phyloP scores from a whole-genome alignment of 352 stramenopile species.

The Globisporangium acanthophoron region DNA sequence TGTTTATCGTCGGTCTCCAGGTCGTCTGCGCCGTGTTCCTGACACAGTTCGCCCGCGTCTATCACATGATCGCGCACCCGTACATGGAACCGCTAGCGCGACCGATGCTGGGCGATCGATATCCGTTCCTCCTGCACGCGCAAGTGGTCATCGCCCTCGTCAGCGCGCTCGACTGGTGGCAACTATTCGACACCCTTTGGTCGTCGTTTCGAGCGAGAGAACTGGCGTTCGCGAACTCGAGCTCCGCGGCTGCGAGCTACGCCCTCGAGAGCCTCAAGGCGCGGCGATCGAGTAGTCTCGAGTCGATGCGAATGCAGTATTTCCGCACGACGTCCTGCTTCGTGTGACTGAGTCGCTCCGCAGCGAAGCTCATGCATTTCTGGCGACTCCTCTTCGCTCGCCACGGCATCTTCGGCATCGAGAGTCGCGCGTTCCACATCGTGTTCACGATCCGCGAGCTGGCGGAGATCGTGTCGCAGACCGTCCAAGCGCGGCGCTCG shows the following conservation, averaged over 20 bases:
- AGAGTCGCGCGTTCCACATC: constrained; percentile 2
- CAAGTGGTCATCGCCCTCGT: not conserved
- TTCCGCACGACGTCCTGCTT: not conserved
- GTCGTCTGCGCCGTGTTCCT: constrained; percentile 7
- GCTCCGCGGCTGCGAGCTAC: not conserved
- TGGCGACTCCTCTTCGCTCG: constrained; percentile 8
- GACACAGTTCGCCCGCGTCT: not conserved
- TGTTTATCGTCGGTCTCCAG: constrained; percentile 2
- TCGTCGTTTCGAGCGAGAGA: constrained; percentile 1
- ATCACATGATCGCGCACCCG: not conserved
- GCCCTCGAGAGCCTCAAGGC: not conserved
- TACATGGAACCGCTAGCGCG: constrained; percentile 2
- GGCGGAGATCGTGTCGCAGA: not conserved
- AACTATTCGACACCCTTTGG: constrained; percentile 2
- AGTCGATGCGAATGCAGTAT: not conserved
- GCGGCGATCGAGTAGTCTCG: not conserved
- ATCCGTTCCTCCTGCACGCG: not conserved
- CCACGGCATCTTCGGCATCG: constrained; percentile 3
- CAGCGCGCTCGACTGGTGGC: constrained; percentile 6
- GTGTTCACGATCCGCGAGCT: constrained; percentile 1
- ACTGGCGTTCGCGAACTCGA: not conserved
- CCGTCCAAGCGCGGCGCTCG: constrained; percentile 4
- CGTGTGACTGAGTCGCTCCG: not conserved
- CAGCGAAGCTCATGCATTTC: not conserved
- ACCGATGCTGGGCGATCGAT: not conserved